Evolutionary conservation across 2,329 filamentous ascomycete species (phyloP).

Genomic region (Arthrobotrys iridis): DNA sequence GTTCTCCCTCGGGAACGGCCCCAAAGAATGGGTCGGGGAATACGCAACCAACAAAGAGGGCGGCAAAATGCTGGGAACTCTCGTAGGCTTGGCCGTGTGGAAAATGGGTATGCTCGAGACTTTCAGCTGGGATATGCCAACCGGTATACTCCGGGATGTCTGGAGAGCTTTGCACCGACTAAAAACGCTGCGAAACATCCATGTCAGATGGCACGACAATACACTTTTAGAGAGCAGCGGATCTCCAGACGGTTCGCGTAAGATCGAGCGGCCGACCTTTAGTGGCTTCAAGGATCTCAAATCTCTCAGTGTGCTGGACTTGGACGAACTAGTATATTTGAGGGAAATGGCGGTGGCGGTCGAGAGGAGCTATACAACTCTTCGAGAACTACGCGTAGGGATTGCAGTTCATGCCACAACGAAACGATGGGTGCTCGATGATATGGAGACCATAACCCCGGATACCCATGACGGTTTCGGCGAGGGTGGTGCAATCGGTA

Average conservation of each 20-base stretch:
- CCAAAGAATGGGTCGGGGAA: constrained; percentile 79
- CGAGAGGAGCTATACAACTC: constrained; percentile 72
- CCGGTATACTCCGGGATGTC: constrained; percentile 80
- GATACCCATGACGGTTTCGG: constrained; percentile 52
- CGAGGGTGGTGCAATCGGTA: constrained; percentile 74
- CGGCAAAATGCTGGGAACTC: constrained; percentile 86
- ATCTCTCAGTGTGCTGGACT: constrained; percentile 79
- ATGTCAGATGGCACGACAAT: constrained; percentile 86
- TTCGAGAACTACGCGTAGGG: constrained; percentile 78
- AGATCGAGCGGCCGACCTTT: constrained; percentile 81
- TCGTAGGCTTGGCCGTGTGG: constrained; percentile 80
- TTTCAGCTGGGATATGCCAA: constrained; percentile 91
- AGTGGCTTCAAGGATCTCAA: constrained; percentile 79
- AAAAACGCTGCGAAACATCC: constrained; percentile 75
- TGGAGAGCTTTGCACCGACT: constrained; percentile 76
- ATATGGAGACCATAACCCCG: constrained; percentile 50
- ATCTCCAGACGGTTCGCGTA: constrained; percentile 66
- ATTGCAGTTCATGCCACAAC: constrained; percentile 68
- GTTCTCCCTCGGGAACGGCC: constrained; percentile 86
- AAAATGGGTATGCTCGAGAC: constrained; percentile 84
- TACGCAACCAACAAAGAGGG: constrained; percentile 84
- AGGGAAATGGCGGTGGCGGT: constrained; percentile 84
- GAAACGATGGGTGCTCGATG: constrained; percentile 57
- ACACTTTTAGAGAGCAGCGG: constrained; percentile 63
- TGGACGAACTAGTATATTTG: constrained; percentile 82